A percentile compares a stretch with the other conserved stretches of the same genome.
These are phyloP conservation scores for Trichoderma brevicompactum DNA, from an alignment of 2,329 filamentous ascomycete species.

Conservation along the genomic window DNA sequence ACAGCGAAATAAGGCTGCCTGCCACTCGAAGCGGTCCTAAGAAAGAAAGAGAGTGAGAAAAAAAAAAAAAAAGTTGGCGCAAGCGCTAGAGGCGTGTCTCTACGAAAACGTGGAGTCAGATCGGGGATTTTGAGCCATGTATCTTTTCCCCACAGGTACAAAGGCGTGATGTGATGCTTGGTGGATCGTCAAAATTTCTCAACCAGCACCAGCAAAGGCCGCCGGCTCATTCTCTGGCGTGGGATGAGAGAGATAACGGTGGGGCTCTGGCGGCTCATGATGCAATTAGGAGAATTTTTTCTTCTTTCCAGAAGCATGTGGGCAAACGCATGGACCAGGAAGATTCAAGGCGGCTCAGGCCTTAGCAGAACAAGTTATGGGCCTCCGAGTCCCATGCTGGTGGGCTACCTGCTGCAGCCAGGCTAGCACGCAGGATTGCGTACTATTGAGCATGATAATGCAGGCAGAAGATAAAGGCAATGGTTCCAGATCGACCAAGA, in stretches of 20 bases:
- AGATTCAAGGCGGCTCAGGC: background rate
- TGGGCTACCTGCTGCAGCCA: background rate
- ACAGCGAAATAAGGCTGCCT: conserved; percentile 21
- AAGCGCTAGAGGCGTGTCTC: conserved; percentile 20
- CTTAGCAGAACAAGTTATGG: background rate
- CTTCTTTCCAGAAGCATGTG: conserved; percentile 26
- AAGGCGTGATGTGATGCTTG: background rate
- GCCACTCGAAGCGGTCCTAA: background rate
- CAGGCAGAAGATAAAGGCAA: background rate
- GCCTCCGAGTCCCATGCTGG: background rate
- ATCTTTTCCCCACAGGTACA: conserved; percentile 30
- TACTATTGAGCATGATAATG: conserved; percentile 1
- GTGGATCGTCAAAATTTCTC: conserved; percentile 28
- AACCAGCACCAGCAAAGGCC: conserved; percentile 5
- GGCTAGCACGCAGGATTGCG: background rate
- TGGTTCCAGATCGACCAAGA: background rate
- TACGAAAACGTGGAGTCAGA: conserved; percentile 29
- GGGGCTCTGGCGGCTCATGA: conserved; percentile 22
- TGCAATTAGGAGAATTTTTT: conserved; percentile 29
- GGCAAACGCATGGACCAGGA: conserved; percentile 26
- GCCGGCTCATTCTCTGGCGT: conserved; percentile 11
- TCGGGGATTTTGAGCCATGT: conserved; percentile 24
- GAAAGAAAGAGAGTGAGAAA: background rate
- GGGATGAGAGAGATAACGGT: conserved; percentile 24
- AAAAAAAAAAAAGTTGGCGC: background rate